Evolutionary conservation across 202 grass and related monocot species (phyloP).

Genomic region (Zizania palustris): DNA sequence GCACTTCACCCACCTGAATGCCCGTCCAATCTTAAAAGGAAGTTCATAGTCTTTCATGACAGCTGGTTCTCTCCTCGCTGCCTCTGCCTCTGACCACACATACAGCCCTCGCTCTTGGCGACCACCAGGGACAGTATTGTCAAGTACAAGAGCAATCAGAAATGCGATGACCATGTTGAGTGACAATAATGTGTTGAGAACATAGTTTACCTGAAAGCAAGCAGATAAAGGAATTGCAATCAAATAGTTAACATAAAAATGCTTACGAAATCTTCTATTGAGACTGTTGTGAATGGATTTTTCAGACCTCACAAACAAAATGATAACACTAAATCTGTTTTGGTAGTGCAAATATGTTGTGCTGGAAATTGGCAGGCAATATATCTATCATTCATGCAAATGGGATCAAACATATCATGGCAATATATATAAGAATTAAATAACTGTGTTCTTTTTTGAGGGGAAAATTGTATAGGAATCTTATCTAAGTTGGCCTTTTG

Average conservation of each 20-base stretch:
- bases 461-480: background rate
- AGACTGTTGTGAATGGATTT: conserved; percentile 5
- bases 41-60: conserved; percentile 75
- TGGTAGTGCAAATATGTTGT: background rate
- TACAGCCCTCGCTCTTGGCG: conserved; percentile 83
- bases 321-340: background rate
- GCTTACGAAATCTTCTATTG: background rate
- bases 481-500: background rate
- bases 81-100: conserved; percentile 88
- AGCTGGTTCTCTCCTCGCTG: conserved; percentile 60
- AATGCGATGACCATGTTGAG: conserved; percentile 99
- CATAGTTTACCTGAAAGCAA: conserved; percentile 79
- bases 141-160: conserved; percentile 76
- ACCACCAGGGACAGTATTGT: conserved; percentile 88
- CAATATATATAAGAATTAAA: conserved; percentile 11
- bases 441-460: background rate
- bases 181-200: conserved; percentile 79
- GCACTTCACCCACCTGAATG: conserved; percentile 81
- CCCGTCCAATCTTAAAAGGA: conserved; percentile 74
- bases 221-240: conserved; percentile 27
- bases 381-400: background rate
- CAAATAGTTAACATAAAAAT: conserved; percentile 31
- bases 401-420: background rate
- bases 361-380: background rate
- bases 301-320: background rate